These are phyloP conservation scores for Hyaloperonospora arabidopsidis DNA, from an alignment of 352 stramenopile species.

Conservation along the genomic window DNA sequence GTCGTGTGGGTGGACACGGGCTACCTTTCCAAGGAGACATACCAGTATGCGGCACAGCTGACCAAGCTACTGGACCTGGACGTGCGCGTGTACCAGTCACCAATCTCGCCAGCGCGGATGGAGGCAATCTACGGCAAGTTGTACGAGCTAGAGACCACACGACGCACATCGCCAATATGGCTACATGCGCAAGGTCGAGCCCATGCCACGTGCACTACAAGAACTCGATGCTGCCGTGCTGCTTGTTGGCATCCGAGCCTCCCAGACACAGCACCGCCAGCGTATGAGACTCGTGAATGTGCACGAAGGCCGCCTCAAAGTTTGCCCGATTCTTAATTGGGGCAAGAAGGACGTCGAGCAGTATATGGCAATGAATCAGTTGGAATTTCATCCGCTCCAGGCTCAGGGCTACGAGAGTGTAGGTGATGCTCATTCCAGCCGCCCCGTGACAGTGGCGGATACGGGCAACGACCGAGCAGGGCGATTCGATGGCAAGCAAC, in stretches of 20 bases:
- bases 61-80: conserved; percentile 59
- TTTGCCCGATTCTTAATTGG: conserved; percentile 81
- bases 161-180: conserved; percentile 77
- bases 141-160: conserved; percentile 56
- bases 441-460: conserved; percentile 58
- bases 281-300: conserved; percentile 70
- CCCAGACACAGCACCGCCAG: conserved; percentile 66
- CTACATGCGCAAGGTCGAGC: conserved; percentile 80
- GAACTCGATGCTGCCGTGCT: conserved; percentile 55
- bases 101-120: conserved; percentile 70
- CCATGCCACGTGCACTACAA: conserved; percentile 65
- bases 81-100: conserved; percentile 69
- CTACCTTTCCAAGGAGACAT: conserved; percentile 78
- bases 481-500: conserved; percentile 70
- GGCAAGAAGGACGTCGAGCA: conserved; percentile 65
- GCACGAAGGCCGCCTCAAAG: conserved; percentile 77
- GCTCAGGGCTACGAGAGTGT: conserved; percentile 74
- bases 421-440: conserved; percentile 77
- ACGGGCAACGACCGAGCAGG: conserved; percentile 62
- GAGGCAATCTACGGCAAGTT: conserved; percentile 83
- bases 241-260: conserved; percentile 71
- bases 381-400: conserved; percentile 83
- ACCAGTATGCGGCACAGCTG: conserved; percentile 67
- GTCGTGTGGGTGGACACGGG: conserved; percentile 83
- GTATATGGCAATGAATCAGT: conserved; percentile 58